A percentile compares a stretch with the other conserved stretches of the same genome.
phyloP scores from a whole-genome alignment of 108 stramenopile species.

The Cyclostephanos tholiformis region DNA sequence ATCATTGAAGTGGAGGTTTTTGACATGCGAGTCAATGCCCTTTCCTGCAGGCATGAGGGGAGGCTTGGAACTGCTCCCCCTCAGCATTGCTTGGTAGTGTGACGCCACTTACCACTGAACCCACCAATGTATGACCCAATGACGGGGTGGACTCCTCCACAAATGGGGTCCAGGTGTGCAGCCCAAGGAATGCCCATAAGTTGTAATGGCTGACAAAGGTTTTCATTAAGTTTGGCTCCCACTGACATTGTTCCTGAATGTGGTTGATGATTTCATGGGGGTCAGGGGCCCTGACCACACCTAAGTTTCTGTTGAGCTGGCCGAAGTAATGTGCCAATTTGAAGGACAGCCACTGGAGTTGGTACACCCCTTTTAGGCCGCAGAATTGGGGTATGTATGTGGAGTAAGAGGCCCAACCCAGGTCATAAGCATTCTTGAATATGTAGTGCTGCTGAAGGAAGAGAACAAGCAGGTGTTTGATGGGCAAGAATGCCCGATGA shows the following conservation, averaged over 20 bases:
- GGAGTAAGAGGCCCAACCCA: not conserved
- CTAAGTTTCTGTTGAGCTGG: not conserved
- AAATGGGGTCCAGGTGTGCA: not conserved
- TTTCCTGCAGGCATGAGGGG: no score
- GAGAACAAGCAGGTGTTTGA: not conserved
- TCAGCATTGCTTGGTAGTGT: not conserved
- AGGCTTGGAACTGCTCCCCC: no score
- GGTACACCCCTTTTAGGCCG: not conserved
- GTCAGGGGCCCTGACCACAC: not conserved
- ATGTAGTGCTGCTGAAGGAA: not conserved
- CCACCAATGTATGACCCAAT: no score
- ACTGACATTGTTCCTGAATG: not conserved
- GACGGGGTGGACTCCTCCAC: not conserved
- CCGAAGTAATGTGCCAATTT: not conserved
- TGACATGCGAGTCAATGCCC: not conserved
- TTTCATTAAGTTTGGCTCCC: not conserved
- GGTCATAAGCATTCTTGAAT: not conserved
- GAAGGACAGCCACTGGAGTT: not conserved
- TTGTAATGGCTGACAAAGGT: not conserved
- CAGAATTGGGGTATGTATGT: not conserved
- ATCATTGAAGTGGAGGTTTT: not conserved
- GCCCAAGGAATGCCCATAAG: not conserved
- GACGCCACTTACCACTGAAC: not conserved
- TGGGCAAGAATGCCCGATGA: not conserved
- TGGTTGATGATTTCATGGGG: not conserved